Base-by-base conservation (phyloP, 305 asterid species). In the Striga hermonthica region DNA sequence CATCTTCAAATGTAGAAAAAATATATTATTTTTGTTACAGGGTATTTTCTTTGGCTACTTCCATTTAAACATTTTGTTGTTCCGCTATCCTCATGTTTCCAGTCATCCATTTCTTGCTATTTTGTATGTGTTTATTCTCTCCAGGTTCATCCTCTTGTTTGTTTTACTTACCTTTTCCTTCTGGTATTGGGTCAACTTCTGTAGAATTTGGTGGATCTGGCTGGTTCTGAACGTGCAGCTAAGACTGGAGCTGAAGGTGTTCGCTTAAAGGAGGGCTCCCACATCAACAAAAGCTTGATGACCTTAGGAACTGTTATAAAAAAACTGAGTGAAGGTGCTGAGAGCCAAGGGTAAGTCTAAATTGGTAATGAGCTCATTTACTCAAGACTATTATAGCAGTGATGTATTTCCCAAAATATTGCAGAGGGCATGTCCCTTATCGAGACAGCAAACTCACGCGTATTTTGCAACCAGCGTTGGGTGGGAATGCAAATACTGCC, bases 181-280 rank as follows among this genome's bases (percentile, higher is more conserved):
- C 48, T 7, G 59, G 65, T 65, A 52, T 68, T 71, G 74, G 40
- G 12, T 72, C 69, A 57, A 60, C 63, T 59, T 52, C 64, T 74
- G 55, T 71, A 92, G 98, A 92, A 92, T 78, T 78, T 92, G 79
- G 98, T 92, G 78, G 98, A 92, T 73, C 96, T 92, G 76, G 98
- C 98, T 78, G 98, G 98, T 68, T 92, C 97, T 37, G 98, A 92
- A 70, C 97, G 98, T 69, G 98, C 96, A 77, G 91, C 98, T 58
- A 92, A 92, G 84, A 89, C 98, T 67, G 98, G 98, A 78, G 98
- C 98, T 22, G 98, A 92, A 81, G 98, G 98, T 7, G 97, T 86
- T 72, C 97, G 99, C 56, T 79, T 93, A 64, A 93, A 90, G 84
- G 99, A 93, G 80, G 99, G 99, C 43, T 93, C 99, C 44, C 99